phyloP scores from a whole-genome alignment of 2,329 filamentous ascomycete genomes.

The Phoma herbarum region DNA sequence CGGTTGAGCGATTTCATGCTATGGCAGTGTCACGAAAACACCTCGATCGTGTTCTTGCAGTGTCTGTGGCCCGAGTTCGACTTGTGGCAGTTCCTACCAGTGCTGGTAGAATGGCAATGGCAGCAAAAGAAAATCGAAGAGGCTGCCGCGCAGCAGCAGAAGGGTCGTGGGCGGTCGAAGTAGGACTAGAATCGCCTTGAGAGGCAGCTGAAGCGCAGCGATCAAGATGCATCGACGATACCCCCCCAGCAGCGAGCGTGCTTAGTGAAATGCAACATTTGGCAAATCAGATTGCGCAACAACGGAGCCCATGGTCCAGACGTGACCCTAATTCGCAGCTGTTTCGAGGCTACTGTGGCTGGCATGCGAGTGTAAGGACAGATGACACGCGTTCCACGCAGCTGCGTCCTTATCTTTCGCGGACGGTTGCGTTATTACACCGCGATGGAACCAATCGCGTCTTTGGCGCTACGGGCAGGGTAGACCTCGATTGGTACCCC shows the following conservation, averaged over 20 bases:
- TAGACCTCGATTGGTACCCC: constrained; percentile 17
- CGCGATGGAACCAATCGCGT: constrained; percentile 16
- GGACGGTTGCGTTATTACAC: constrained; percentile 13
- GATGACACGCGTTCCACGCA: constrained; percentile 12
- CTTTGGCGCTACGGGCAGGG: constrained; percentile 6
- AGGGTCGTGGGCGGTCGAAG: constrained; percentile 41
- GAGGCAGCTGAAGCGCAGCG: constrained; percentile 17
- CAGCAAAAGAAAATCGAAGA: constrained; percentile 58
- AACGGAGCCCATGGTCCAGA: background rate
- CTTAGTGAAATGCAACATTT: constrained; percentile 24
- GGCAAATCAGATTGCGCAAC: constrained; percentile 25
- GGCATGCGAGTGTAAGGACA: constrained; percentile 3
- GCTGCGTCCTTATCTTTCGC: constrained; percentile 16
- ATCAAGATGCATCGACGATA: constrained; percentile 34
- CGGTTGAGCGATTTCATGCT: constrained; percentile 97
- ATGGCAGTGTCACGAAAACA: constrained; percentile 95
- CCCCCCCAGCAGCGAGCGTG: constrained; percentile 36
- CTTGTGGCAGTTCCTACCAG: constrained; percentile 89
- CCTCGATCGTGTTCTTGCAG: constrained; percentile 89
- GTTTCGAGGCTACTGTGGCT: constrained; percentile 6
- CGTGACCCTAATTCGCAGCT: background rate
- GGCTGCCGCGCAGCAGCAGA: constrained; percentile 46
- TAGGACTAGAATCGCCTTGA: constrained; percentile 26
- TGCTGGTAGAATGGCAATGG: constrained; percentile 89
- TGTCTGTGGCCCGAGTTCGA: constrained; percentile 97